These are phyloP conservation scores for Fusarium aywerte DNA, from an alignment of 2,329 filamentous ascomycete species.

Conservation along the genomic window DNA sequence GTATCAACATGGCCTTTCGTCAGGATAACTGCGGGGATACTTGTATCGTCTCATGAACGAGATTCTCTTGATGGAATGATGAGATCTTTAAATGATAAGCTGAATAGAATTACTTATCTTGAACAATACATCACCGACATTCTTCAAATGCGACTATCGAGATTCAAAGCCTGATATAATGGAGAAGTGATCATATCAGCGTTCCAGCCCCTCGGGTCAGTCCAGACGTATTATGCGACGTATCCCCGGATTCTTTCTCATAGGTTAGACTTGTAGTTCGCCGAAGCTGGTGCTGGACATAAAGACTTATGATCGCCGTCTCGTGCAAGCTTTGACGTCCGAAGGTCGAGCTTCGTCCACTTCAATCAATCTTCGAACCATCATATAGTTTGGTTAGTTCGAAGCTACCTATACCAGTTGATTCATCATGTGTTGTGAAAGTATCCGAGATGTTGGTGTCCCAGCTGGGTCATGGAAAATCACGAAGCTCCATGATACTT, in stretches of 20 bases:
- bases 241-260: background rate
- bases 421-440: constrained; percentile 17
- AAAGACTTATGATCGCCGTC: constrained; percentile 1
- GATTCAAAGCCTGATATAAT: background rate
- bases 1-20: too few relatives aligned
- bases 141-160: background rate
- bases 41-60: too few relatives aligned
- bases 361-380: background rate
- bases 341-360: background rate
- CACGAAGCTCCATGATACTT: constrained; percentile 10
- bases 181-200: background rate
- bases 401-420: background rate
- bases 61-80: background rate
- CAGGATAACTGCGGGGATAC: too few relatives aligned
- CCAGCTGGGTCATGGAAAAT: constrained; percentile 18
- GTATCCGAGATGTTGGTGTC: constrained; percentile 16
- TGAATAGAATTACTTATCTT: too few relatives aligned
- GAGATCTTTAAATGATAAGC: fast-evolving
- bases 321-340: background rate
- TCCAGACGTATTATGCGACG: background rate
- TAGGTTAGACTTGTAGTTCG: background rate
- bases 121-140: fast-evolving
- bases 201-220: background rate
- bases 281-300: background rate
- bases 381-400: background rate